Percentiles rank a stretch among this genome's conserved stretches.
phyloP scores from a whole-genome alignment of 352 stramenopile species.

The Globisporangium carolinianum region DNA sequence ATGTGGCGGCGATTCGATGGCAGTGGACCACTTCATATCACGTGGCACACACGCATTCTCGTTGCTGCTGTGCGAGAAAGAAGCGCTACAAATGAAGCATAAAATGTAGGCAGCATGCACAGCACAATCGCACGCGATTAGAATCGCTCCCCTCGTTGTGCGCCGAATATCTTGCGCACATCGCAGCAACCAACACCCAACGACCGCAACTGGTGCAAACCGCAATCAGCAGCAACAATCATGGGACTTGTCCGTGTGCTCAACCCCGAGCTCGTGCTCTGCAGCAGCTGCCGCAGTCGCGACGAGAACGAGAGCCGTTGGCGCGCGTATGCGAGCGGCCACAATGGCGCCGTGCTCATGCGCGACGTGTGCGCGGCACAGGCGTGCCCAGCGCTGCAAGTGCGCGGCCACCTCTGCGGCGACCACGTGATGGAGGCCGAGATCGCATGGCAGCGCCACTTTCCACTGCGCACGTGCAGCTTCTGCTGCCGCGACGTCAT shows the following conservation, averaged over 20 bases:
- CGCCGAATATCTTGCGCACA: too few species aligned
- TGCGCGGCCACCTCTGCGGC: conserved; percentile 46
- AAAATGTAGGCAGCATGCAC: too few species aligned
- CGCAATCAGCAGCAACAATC: conserved; percentile 1
- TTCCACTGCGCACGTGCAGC: conserved; percentile 38
- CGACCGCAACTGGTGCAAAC: not conserved
- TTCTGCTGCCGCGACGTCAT: conserved; percentile 41
- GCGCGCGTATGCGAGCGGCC: conserved; percentile 19
- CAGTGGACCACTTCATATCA: too few species aligned
- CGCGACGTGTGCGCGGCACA: conserved; percentile 51
- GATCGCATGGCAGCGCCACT: conserved; percentile 34
- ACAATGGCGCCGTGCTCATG: conserved; percentile 33
- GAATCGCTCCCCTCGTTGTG: too few species aligned
- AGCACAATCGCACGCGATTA: too few species aligned
- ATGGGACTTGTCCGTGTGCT: conserved; percentile 41
- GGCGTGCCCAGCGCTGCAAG: conserved; percentile 40
- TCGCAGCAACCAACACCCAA: too few species aligned
- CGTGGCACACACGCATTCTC: too few species aligned
- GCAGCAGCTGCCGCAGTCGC: conserved; percentile 30
- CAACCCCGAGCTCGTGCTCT: conserved; percentile 56
- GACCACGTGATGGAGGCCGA: conserved; percentile 45
- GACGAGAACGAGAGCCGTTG: conserved; percentile 24
- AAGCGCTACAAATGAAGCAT: too few species aligned
- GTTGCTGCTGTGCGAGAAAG: too few species aligned
- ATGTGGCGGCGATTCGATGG: too few species aligned